Percentiles rank a stretch among this genome's conserved stretches.
These are phyloP conservation scores for Ormosia semicastrata DNA, from an alignment of 306 rosid species.

Conservation along the genomic window DNA sequence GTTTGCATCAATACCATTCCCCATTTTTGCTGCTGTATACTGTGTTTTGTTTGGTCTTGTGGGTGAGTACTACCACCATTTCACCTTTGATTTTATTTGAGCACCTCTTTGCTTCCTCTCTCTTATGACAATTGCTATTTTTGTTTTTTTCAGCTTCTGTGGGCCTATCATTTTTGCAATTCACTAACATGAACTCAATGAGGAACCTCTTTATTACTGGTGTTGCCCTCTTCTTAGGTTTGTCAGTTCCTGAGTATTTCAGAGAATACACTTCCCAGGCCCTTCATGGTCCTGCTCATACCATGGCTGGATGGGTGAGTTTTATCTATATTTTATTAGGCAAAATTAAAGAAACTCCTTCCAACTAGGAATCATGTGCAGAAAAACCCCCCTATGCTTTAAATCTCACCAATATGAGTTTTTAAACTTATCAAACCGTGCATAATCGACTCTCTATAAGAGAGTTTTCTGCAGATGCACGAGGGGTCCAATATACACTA, in stretches of 20 bases:
- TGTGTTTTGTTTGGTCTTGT: conserved; percentile 94
- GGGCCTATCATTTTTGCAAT: conserved; percentile 94
- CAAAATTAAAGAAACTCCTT: too few species aligned
- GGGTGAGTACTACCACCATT: conserved; percentile 45
- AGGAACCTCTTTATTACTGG: conserved; percentile 89
- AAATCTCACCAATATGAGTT: too few species aligned
- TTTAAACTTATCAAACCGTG: too few species aligned
- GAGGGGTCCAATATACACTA: too few species aligned
- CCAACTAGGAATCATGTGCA: too few species aligned
- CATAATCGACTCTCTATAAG: too few species aligned
- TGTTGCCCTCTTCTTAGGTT: conserved; percentile 81
- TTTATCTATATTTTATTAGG: background rate
- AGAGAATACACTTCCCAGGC: conserved; percentile 74
- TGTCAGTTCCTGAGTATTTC: conserved; percentile 85
- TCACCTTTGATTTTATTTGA: background rate
- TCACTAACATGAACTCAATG: conserved; percentile 98
- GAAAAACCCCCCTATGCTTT: too few species aligned
- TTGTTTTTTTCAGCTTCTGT: conserved; percentile 69
- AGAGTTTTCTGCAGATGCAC: too few species aligned
- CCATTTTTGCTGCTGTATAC: conserved; percentile 86
- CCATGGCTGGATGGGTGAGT: conserved; percentile 96
- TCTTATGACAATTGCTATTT: conserved; percentile 9
- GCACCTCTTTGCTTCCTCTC: background rate
- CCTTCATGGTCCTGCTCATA: conserved; percentile 85
- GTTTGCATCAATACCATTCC: conserved; percentile 94